phyloP scores from a whole-genome alignment of 352 stramenopile genomes.

The Phytopythium mirpurense region DNA sequence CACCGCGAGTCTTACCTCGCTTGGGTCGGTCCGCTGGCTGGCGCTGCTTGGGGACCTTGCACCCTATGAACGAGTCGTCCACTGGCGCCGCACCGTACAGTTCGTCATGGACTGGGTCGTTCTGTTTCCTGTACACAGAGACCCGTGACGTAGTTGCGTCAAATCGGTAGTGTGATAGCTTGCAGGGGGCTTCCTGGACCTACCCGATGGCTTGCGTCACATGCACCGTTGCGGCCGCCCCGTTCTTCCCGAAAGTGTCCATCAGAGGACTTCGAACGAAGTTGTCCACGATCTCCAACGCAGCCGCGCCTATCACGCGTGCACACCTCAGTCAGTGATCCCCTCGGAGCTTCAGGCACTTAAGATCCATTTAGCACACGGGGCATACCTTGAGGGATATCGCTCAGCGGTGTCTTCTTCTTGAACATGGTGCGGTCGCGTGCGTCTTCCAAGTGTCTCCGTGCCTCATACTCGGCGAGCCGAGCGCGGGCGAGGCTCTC shows the following conservation, averaged over 20 bases:
- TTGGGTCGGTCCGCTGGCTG: slow-evolving; percentile 14
- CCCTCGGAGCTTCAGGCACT: too few species aligned
- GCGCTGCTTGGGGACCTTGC: slow-evolving; percentile 18
- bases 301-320: slow-evolving; percentile 43
- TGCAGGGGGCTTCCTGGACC: not conserved
- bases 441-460: slow-evolving; percentile 21
- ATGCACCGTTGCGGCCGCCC: not conserved
- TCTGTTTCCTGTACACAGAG: slow-evolving; percentile 6
- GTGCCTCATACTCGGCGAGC: slow-evolving; percentile 53
- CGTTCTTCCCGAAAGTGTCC: slow-evolving; percentile 42
- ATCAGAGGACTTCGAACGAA: slow-evolving; percentile 76
- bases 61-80: slow-evolving; percentile 48
- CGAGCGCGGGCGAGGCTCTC: slow-evolving; percentile 51
- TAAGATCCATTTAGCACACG: too few species aligned
- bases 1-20: slow-evolving; percentile 12
- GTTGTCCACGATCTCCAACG: slow-evolving; percentile 77
- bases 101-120: slow-evolving; percentile 53
- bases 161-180: not conserved
- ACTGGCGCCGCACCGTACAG: slow-evolving; percentile 45
- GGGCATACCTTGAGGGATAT: slow-evolving; percentile 62
- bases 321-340: too few species aligned
- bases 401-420: slow-evolving; percentile 39
- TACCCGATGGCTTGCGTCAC: slow-evolving; percentile 2
- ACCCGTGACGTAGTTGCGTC: not conserved
- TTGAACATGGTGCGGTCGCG: slow-evolving; percentile 11